phyloP scores from a whole-genome alignment of 805 yeast genomes.

The Cyberlindnera mycetangii region DNA sequence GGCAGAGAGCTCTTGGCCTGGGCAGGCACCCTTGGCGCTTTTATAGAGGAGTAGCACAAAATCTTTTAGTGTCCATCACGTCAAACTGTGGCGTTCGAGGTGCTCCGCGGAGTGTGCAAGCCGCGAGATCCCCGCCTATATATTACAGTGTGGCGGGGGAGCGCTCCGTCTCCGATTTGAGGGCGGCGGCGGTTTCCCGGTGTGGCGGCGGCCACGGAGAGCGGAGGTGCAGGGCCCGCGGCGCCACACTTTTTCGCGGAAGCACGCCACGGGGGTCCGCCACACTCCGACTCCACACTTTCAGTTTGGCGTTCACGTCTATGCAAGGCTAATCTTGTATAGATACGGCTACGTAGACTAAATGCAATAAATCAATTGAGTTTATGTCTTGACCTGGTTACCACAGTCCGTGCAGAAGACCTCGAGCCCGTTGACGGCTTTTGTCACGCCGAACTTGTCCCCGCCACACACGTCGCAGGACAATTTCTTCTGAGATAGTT shows the following conservation, averaged over 20 bases:
- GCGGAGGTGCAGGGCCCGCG: not conserved
- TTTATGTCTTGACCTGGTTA: slow-evolving; percentile 22
- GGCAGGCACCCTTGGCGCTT: not conserved
- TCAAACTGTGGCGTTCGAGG: not conserved
- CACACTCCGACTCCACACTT: not conserved
- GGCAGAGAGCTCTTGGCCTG: not conserved
- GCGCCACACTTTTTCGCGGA: not conserved
- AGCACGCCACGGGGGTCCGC: not conserved
- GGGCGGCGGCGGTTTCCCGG: no score
- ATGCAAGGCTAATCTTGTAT: no score
- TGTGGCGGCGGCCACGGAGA: not conserved
- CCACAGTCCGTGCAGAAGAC: slow-evolving; percentile 30
- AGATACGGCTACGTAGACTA: no score
- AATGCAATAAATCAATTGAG: not conserved
- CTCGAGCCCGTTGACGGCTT: slow-evolving; percentile 11
- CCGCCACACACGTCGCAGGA: slow-evolving; percentile 28
- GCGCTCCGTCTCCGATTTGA: no score
- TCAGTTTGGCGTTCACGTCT: no score
- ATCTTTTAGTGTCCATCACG: slow-evolving; percentile 1
- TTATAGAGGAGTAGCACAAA: no score
- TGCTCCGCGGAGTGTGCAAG: no score
- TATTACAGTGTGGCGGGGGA: not conserved
- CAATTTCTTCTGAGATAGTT: slow-evolving; percentile 6
- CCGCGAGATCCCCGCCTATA: no score
- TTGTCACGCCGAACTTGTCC: slow-evolving; percentile 24